Evolutionary conservation across 495 filamentous ascomycete species (phyloP), one percentile per base, ranked within the genome.

Genomic region (Terfezia boudieri): DNA sequence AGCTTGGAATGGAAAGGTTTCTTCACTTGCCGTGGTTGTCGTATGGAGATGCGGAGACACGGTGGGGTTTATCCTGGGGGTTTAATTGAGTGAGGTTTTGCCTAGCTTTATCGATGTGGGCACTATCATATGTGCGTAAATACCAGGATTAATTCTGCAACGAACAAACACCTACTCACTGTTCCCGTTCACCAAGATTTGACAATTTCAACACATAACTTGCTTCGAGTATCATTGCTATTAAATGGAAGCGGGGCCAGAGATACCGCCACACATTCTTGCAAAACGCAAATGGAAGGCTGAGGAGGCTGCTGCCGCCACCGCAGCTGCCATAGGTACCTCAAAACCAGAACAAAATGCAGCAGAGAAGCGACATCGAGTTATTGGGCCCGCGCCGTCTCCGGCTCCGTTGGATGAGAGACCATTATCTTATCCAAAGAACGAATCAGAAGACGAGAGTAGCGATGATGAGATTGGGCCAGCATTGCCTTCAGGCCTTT

Each of bases 381-480:
- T 74, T 16, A 61, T 73, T 56, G 74, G 75, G 10, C 74, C 74
- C 36, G 66, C 72, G 12, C 64, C 69, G 36, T 77, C 78, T 8
- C 77, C 77, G 54, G 73, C 74, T 14, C 65, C 67, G 22, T 66
- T 77, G 26, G 64, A 71, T 20, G 72, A 77, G 67, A 58, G 56
- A n/a, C 74, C 74, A 48, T 36, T 63, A 20, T 57, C 55, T 0
- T 57, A 55, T 7, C 59, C 62, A 6, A 53, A 60, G 9, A 61
- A 65, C 35, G 66, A 68, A 51, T 66, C 68, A 32, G 55, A 49
- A 36, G 56, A 62, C 58, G 67, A 64, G 54, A 68, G 63, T 35
- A 69, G 71, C 38, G 77, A 79, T 54, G 77, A 80, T 58, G 80
- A 81, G 58, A 88, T 84, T 63, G 90, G 89, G 0, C 89, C 89